Base-by-base conservation (phyloP, 495 filamentous ascomycete species). In the Platismatia glauca region DNA sequence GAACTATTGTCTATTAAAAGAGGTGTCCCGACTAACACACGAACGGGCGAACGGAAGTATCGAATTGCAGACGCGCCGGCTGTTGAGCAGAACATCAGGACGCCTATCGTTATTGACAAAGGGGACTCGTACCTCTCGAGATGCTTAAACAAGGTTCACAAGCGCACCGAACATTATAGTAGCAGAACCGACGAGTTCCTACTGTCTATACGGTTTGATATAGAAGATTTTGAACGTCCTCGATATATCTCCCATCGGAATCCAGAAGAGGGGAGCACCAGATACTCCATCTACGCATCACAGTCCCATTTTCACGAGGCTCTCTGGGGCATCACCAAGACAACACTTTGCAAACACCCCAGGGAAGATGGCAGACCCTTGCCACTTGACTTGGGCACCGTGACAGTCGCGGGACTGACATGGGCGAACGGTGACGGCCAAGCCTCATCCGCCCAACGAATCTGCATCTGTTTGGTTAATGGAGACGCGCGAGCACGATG, bases 391-490 rank as follows among this genome's bases (percentile, higher is more conserved):
- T 16, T 59, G 33, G 62, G 55, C 20, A 31, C 31, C 57, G 35
- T 35, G 41, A 64, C 62, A 37, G 62, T 53, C 11, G 29, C 29
- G 12, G 44, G 55, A 27, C 31, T 64, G 56, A 60, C 16, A 34
- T 50, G 57, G 55, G 43, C 18, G 33, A 41, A 58, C 12, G 33
- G 35, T 27, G 27, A 38, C 29, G 55, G 39, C 56, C 16, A 39
- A 27, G 27, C 18, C 12, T 27, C 20, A 11, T 12, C 16, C 29
- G 20, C 50, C 58, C 8, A 50, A 8, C 48, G 64, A 24, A 62
- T 65, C 41, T 57, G 52, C 55, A 57, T 65, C 39, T 62, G 64
- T 50, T 48, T 65, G 31, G 64, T 65, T 7, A 65, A 62, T 46
- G 64, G 64, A 57, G 59, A 65, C 33, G 53, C 59, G 46, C 27